These are phyloP conservation scores for Xylona heveae DNA, from an alignment of 495 filamentous ascomycete genomes.

Conservation along the genomic window DNA sequence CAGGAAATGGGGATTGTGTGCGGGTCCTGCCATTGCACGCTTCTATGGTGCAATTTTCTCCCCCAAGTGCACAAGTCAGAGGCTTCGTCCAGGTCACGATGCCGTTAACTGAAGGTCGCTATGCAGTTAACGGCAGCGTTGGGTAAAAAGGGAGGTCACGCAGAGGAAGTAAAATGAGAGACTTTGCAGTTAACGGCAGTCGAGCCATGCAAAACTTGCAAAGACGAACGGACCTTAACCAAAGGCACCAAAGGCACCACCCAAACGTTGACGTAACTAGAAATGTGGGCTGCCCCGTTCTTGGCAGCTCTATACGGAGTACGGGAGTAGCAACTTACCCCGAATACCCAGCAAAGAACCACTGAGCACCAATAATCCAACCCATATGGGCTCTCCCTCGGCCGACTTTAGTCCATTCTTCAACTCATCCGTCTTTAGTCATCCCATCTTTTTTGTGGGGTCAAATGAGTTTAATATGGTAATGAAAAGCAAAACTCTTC, in stretches of 20 bases:
- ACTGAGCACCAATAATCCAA: no score
- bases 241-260: not conserved
- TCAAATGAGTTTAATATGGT: no score
- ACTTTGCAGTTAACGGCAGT: constrained; percentile 3
- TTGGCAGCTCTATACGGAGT: no score
- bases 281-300: no score
- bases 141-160: not conserved
- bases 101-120: constrained; percentile 1
- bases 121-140: constrained; percentile 7
- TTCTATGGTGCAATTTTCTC: constrained; percentile 4
- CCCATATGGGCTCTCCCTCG: no score
- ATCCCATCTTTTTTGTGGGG: no score
- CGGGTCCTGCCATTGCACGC: not conserved
- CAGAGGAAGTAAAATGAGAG: constrained; percentile 2
- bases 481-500: no score
- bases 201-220: not conserved
- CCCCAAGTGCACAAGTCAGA: not conserved
- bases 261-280: no score
- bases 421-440: no score
- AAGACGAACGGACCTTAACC: not conserved
- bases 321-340: no score
- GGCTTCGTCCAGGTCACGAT: constrained; percentile 1
- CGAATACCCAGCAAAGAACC: no score
- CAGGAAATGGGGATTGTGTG: not conserved
- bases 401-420: no score